Evolutionary conservation across 768 basidiomycete genomes (phyloP).

Genomic region (Hygrophoropsis aurantiaca): DNA sequence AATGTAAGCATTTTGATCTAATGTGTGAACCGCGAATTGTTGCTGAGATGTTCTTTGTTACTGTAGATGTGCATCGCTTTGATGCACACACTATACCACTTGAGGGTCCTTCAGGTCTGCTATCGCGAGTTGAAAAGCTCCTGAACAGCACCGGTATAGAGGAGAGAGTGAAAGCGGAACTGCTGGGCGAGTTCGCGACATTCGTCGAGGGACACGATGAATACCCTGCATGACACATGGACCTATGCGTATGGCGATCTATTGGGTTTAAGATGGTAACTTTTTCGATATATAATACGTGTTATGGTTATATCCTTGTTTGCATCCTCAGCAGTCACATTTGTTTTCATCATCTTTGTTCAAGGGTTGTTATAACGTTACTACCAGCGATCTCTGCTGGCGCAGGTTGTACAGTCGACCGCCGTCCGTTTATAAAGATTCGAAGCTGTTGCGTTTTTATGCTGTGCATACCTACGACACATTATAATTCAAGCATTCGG

Average conservation of each 20-base stretch:
- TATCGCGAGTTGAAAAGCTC: constrained; percentile 61
- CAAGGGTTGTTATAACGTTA: too few relatives aligned
- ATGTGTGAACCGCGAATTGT: neutral
- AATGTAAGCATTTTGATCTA: constrained; percentile 46
- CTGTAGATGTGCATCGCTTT: constrained; percentile 68
- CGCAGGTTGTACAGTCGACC: too few relatives aligned
- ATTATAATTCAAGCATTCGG: too few relatives aligned
- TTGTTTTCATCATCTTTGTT: too few relatives aligned
- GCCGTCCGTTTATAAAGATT: too few relatives aligned
- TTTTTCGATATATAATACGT: constrained; percentile 23
- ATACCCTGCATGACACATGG: constrained; percentile 7
- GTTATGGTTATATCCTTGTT: constrained; percentile 10
- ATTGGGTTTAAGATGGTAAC: constrained; percentile 13
- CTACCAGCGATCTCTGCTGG: too few relatives aligned
- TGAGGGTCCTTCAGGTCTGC: constrained; percentile 70
- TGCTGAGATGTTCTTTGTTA: constrained; percentile 11
- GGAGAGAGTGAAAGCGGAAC: constrained; percentile 44
- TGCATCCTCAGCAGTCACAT: too few relatives aligned
- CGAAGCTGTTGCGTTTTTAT: too few relatives aligned
- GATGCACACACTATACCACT: constrained; percentile 75
- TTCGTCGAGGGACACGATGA: constrained; percentile 45
- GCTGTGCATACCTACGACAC: too few relatives aligned
- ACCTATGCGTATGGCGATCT: too few relatives aligned
- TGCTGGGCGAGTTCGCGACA: constrained; percentile 60
- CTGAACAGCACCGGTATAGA: constrained; percentile 50